Evolutionary conservation across 2,329 filamentous ascomycete genomes (phyloP), one percentile per base, ranked within the genome.

Genomic region (Mariannaea sp.): DNA sequence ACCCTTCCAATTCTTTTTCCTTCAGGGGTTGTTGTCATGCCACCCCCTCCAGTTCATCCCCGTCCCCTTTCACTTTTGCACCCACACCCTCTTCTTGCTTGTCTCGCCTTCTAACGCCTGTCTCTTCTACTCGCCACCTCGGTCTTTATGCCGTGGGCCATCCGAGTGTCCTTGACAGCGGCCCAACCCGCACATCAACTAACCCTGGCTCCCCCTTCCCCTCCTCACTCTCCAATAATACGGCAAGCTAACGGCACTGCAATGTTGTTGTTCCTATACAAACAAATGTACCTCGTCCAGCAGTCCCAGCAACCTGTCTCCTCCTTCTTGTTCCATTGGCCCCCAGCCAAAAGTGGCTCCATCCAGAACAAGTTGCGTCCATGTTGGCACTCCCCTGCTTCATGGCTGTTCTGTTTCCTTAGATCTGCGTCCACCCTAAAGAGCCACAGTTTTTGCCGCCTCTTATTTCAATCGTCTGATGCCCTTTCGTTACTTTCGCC

Each of bases 401-500:
- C 29, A n/a, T n/a, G 4, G 30, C 45, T 39, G 48, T 55, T 48
- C 53, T 48, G 53, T 48, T 42, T 43, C 51, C 55, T 51, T 41
- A 47, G 52, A 55, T 55, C 52, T 55, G 41, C 47, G 19, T 55
- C 44, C 51, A 53, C 35, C 24, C 26, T n/a, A 48, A 61, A 24
- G 56, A 46, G 44, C 53, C 60, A 55, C 55, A 52, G 46, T 59
- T 52, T 49, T 45, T 62, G 38, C 49, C 49, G 55, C 50, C 57
- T 64, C 39, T 50, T 55, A 48, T n/a, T 56, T 59, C 57, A 56
- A 53, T 56, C 48, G 38, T 60, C 60, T 55, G 48, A 55, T 53
- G 44, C 55, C 53, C 48, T 44, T 61, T 67, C 65, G 65, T 67
- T 65, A 67, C 64, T 66, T 67, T 67, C 62, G 38, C 65, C 65